phyloP scores from a whole-genome alignment of 179 eudicot species.

The Camellia oleifera region DNA sequence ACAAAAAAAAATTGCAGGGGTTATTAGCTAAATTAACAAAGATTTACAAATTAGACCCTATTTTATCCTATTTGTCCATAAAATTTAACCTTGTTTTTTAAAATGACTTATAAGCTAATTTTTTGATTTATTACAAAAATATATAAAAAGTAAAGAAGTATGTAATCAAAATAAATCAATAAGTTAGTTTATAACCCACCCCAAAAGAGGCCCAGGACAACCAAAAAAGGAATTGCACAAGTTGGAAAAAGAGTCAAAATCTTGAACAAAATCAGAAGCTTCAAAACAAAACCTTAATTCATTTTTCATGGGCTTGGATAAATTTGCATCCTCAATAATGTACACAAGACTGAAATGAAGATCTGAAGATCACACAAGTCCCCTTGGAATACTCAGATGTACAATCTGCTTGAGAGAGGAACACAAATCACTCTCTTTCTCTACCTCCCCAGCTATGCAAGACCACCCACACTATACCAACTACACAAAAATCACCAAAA shows the following conservation, averaged over 20 bases:
- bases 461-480: neutral
- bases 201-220: neutral
- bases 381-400: neutral
- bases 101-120: too few species aligned
- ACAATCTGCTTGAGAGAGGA: neutral
- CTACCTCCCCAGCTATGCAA: neutral
- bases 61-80: too few species aligned
- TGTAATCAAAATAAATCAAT: too few species aligned
- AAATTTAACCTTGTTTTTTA: too few species aligned
- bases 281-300: neutral
- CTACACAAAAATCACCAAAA: neutral
- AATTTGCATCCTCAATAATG: neutral
- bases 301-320: constrained; percentile 1
- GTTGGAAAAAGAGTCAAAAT: neutral
- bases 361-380: neutral
- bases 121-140: too few species aligned
- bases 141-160: too few species aligned
- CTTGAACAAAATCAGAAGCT: neutral
- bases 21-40: too few species aligned
- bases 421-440: neutral
- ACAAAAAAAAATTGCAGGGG: too few species aligned
- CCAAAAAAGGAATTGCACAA: neutral
- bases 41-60: too few species aligned
- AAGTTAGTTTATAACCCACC: too few species aligned
- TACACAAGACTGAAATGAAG: neutral